These are phyloP conservation scores for Phalaenopsis equestris DNA, from an alignment of 106 monocot species.

Conservation along the genomic window DNA sequence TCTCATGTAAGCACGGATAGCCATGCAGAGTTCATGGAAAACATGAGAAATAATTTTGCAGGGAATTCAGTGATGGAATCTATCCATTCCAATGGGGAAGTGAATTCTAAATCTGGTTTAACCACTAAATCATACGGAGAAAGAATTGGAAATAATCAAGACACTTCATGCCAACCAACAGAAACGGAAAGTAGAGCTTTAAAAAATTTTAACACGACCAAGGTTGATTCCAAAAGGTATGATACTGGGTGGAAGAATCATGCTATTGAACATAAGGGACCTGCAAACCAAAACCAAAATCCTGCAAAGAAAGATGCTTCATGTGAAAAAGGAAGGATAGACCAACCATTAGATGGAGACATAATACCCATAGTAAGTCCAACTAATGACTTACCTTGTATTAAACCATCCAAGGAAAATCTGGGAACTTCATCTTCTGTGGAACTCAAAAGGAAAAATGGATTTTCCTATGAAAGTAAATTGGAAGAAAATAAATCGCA, in stretches of 20 bases:
- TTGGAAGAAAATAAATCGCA: conserved; percentile 9
- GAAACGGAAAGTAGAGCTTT: conserved; percentile 14
- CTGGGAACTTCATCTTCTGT: conserved; percentile 15
- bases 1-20: too few species aligned
- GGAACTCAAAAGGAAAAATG: conserved; percentile 39
- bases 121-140: conserved; percentile 13
- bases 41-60: background rate
- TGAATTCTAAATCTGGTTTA: conserved; percentile 22
- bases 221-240: conserved; percentile 14
- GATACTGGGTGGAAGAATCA: conserved; percentile 20
- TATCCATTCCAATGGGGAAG: conserved; percentile 4
- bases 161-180: conserved; percentile 1
- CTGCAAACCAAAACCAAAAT: conserved; percentile 10
- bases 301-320: conserved; percentile 13
- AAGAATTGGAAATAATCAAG: conserved; percentile 15
- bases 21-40: too few species aligned
- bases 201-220: conserved; percentile 20
- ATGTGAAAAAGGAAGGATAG: background rate
- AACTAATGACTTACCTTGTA: too few species aligned
- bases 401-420: conserved; percentile 20
- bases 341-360: too few species aligned
- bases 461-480: conserved; percentile 8
- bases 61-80: background rate
- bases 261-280: conserved; percentile 11
- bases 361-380: too few species aligned